Evolutionary conservation across 495 filamentous ascomycete species (phyloP), one percentile per base, ranked within the genome.

Genomic region (Xylaria intraflava): DNA sequence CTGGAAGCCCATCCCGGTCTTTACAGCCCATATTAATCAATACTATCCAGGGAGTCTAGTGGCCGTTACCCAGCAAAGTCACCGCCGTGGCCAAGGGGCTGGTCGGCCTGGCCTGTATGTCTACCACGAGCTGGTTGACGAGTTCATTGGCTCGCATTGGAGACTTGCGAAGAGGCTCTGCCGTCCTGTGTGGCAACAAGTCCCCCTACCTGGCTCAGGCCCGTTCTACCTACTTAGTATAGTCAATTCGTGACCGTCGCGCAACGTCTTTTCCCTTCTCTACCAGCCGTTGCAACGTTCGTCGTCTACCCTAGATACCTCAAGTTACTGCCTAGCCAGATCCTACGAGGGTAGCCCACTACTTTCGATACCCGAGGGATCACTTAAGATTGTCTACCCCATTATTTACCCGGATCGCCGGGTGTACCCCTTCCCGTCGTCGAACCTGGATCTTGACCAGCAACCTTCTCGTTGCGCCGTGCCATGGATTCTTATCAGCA

Each of bases 131-230:
- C n/a, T 44, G 42, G 16, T 27, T 44, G 22, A 11, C n/a, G n/a
- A n/a, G n/a, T 26, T 46, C 39, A 44, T 36, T 39, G 23, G 44
- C 49, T 35, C 33, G 43, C 23, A 43, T 55, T 55, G 52, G 52
- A 42, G 52, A 48, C 40, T 42, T 26, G 16, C 42, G 40, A 30
- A 55, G 45, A 55, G 51, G 51, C 51, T 53, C 51, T 44, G 24
- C 12, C 36, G 39, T 20, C 49, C 51, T 38, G 23, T 53, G 50
- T 41, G 40, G 35, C 12, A 26, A 30, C 20, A 45, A 6, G 19
- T 45, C 30, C n/a, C n/a, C n/a, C n/a, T n/a, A n/a, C n/a, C n/a
- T n/a, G n/a, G n/a, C n/a, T n/a, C n/a, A n/a, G n/a, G n/a, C n/a
- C n/a, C n/a, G n/a, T 46, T 46, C 50, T 45, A 41, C 41, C 50